phyloP scores from a whole-genome alignment of 1,284 basidiomycete species.

The Ustilago crameri region DNA sequence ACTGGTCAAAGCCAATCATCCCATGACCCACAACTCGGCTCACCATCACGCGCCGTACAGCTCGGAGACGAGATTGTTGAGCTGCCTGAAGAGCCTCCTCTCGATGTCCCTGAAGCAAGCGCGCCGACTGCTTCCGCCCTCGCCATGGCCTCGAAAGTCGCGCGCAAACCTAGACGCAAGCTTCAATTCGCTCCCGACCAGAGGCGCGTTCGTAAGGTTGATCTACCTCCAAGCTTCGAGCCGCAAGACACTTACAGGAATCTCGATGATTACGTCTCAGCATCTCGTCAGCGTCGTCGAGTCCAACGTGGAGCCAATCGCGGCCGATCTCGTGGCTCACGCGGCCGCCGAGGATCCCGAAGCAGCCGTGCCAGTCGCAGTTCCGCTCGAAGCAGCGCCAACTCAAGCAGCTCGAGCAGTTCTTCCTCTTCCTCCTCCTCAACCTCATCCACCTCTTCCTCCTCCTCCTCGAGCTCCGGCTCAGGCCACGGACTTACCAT shows the following conservation, averaged over 20 bases:
- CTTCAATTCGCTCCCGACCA: slow-evolving; percentile 64
- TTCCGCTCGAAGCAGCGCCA: slow-evolving; percentile 34
- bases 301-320: slow-evolving; percentile 14
- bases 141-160: slow-evolving; percentile 45
- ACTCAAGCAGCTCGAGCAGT: slow-evolving; percentile 40
- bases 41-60: slow-evolving; percentile 27
- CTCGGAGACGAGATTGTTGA: slow-evolving; percentile 40
- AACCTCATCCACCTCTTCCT: slow-evolving; percentile 19
- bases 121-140: slow-evolving; percentile 44
- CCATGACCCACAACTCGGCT: neutral
- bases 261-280: slow-evolving; percentile 62
- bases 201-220: slow-evolving; percentile 54
- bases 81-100: slow-evolving; percentile 38
- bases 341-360: slow-evolving; percentile 5
- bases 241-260: slow-evolving; percentile 61
- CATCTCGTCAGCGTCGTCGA: slow-evolving; percentile 48
- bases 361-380: slow-evolving; percentile 47
- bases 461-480: slow-evolving; percentile 34
- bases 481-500: slow-evolving; percentile 57
- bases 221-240: slow-evolving; percentile 60
- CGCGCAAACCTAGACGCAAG: slow-evolving; percentile 42
- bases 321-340: slow-evolving; percentile 18
- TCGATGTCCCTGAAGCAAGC: slow-evolving; percentile 48
- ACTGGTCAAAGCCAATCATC: slow-evolving; percentile 17
- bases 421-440: slow-evolving; percentile 41